A percentile compares a stretch with the other conserved stretches of the same genome.
These are phyloP conservation scores for Thalia dealbata DNA, from an alignment of 176 grass and related monocot species.

Conservation along the genomic window DNA sequence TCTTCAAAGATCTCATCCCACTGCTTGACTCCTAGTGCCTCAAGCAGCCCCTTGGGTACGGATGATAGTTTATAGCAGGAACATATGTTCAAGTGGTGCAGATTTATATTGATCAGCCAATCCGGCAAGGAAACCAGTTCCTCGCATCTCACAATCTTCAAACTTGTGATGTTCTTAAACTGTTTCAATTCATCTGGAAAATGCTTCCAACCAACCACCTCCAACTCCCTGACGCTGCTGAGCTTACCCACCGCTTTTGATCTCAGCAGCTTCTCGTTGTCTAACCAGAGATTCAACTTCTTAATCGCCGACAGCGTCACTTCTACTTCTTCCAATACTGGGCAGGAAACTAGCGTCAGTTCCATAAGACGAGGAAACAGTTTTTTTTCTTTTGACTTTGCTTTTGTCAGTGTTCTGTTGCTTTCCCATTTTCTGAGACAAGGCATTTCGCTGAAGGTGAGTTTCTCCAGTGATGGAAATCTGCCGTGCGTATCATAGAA, in stretches of 20 bases:
- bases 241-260: background rate
- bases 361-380: background rate
- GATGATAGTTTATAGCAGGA: no score
- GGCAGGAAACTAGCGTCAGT: background rate
- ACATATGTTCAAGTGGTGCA: no score
- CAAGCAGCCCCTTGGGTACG: no score
- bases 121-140: background rate
- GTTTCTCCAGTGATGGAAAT: background rate
- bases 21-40: no score
- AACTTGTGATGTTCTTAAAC: background rate
- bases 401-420: no score
- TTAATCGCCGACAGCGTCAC: background rate
- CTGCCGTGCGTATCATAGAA: background rate
- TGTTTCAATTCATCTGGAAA: no score
- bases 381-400: background rate
- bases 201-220: background rate
- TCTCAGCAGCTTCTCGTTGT: background rate
- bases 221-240: background rate
- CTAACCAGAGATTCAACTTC: background rate
- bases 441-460: conserved; percentile 1
- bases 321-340: background rate
- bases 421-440: background rate
- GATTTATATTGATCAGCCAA: no score
- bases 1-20: no score
- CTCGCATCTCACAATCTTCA: background rate